Evolutionary conservation across 2,329 filamentous ascomycete species (phyloP), one percentile per base, ranked within the genome.

Genomic region (Arachnomyces sp.): DNA sequence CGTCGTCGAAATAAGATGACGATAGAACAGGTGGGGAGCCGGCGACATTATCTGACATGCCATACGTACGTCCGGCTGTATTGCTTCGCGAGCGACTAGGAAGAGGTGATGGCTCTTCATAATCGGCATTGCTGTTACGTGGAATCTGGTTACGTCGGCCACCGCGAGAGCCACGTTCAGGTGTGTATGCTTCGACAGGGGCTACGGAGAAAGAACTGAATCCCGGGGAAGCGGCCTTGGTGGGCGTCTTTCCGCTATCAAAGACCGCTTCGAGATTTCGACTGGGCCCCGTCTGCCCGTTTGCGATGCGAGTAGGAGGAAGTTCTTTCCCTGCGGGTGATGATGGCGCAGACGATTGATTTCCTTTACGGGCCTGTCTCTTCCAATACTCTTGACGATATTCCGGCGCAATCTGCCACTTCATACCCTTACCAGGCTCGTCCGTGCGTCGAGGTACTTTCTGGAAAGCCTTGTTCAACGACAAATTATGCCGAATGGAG

Each of bases 351-450:
- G 64, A 67, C 8, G 66, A 68, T 34, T 66, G 63, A 4, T 56
- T 60, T 9, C 65, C 64, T 40, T 66, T 68, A 25, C 65, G 62
- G 30, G 61, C 56, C 50, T 68, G 65, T 51, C 84, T 86, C 59
- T 84, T 84, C 44, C 87, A 75, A 71, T 95, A 94, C 39, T 95
- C 90, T 13, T 95, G 86, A 36, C 84, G 80, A 49, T 82, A 77
- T 47, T 93, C 86, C 1, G 85, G 75, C 3, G 86, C 80, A 55
- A 98, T 89, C 63, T 90, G 86, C 92, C 92, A 98, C 60, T 96
- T 96, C 88, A 95, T 96, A 18, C 92, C 92, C 61, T 98, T 98
- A 9, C 92, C 92, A 15, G 92, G 92, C 60, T 98, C 92, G 52
- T 96, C 87, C 0, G 88, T 95, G 12, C 86, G 82, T 34, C 92